Percentiles rank a stretch among this genome's conserved stretches.
Evolutionary conservation across 768 basidiomycete genomes (phyloP).

Genomic region (Mycena galopus): DNA sequence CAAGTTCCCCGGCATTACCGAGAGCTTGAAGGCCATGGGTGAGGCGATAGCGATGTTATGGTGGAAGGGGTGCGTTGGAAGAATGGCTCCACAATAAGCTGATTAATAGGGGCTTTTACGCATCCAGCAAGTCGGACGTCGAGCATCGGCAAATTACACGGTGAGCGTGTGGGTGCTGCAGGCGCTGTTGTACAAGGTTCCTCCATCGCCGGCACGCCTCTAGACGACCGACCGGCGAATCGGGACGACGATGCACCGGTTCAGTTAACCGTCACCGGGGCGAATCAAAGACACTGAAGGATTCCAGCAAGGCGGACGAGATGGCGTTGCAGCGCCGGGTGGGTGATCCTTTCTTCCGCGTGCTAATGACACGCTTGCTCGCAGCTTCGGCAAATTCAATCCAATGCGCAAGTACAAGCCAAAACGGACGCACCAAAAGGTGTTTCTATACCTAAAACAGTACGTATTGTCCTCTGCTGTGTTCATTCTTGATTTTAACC

Average conservation of each 20-base stretch:
- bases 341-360: slow-evolving; percentile 28
- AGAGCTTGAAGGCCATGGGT: no score
- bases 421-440: slow-evolving; percentile 22
- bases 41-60: no score
- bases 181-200: slow-evolving; percentile 92
- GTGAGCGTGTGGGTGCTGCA: no score
- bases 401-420: slow-evolving; percentile 37
- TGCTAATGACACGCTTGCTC: not conserved
- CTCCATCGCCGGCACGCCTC: slow-evolving; percentile 60
- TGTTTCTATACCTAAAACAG: slow-evolving; percentile 16
- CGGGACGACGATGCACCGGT: slow-evolving; percentile 60
- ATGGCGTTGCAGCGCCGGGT: slow-evolving; percentile 77
- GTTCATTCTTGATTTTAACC: not conserved
- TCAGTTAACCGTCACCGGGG: slow-evolving; percentile 71
- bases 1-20: no score
- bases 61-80: no score
- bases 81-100: no score
- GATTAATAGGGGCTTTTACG: no score
- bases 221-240: slow-evolving; percentile 36
- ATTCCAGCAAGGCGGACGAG: slow-evolving; percentile 77
- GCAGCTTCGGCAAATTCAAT: slow-evolving; percentile 69
- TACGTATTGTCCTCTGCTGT: not conserved
- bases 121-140: no score
- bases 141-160: no score
- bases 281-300: slow-evolving; percentile 38